These are phyloP conservation scores for Fusarium dimerum DNA, from an alignment of 2,329 filamentous ascomycete species.

Conservation along the genomic window DNA sequence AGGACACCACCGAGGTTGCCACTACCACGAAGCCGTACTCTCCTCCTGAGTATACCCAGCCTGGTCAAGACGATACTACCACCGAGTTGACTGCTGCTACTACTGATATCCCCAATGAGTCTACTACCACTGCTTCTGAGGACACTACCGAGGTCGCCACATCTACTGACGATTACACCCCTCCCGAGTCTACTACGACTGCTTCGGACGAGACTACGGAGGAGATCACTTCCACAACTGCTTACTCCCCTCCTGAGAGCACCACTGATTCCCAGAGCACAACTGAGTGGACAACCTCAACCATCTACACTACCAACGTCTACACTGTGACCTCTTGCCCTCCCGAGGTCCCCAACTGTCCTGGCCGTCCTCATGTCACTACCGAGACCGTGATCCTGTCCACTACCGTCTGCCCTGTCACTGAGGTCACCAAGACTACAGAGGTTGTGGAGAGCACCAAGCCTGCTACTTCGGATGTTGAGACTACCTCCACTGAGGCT, in stretches of 20 bases:
- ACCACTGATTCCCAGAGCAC: too few relatives aligned
- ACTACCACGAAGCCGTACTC: too few relatives aligned
- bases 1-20: too few relatives aligned
- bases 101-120: background rate
- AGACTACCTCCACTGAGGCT: slow-evolving; percentile 2
- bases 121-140: background rate
- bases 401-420: slow-evolving; percentile 27
- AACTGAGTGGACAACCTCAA: background rate
- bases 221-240: background rate
- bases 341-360: background rate
- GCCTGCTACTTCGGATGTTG: too few relatives aligned
- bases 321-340: slow-evolving; percentile 1
- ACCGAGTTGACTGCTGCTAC: background rate
- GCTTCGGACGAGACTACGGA: background rate
- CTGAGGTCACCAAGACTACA: background rate
- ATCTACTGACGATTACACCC: background rate
- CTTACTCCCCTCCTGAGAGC: too few relatives aligned
- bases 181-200: slow-evolving; percentile 1
- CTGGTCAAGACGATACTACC: slow-evolving; percentile 1
- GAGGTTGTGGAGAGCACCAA: too few relatives aligned
- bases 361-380: slow-evolving; percentile 1
- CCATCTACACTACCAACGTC: slow-evolving; percentile 3
- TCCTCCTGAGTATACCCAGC: background rate
- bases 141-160: background rate
- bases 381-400: slow-evolving; percentile 18